Conservation (phyloP, 202 grass and related monocot species). For the Hordeum pubiflorum region DNA sequence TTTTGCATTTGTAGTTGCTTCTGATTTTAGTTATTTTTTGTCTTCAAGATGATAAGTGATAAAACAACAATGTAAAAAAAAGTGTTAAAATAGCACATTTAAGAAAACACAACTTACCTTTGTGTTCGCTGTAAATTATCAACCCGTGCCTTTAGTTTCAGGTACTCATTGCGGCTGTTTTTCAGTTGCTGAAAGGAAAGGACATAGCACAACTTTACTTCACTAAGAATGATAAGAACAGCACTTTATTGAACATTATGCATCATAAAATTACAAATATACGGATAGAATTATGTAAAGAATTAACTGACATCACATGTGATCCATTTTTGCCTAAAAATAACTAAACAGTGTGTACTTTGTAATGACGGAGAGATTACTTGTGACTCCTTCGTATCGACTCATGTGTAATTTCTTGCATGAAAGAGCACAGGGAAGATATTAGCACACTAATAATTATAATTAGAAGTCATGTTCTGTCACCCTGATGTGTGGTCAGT, state of each 20-base stretch:
- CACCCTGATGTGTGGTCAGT: not conserved
- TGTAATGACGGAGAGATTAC: not conserved
- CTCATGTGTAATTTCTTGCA: not conserved
- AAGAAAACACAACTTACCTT: constrained; percentile 34
- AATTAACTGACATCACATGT: not conserved
- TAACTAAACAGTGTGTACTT: not conserved
- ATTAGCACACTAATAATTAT: not conserved
- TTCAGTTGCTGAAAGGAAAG: constrained; percentile 49
- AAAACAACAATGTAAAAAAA: not conserved
- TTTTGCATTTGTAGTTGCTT: not conserved
- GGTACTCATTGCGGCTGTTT: constrained; percentile 65
- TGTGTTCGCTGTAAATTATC: constrained; percentile 69
- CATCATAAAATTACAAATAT: not conserved
- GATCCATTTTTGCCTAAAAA: not conserved
- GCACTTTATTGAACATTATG: not conserved
- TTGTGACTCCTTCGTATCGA: not conserved
- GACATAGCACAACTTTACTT: not conserved
- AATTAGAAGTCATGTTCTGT: not conserved
- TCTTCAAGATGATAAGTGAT: not conserved
- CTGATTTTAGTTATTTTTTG: not conserved
- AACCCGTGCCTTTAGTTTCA: constrained; percentile 55
- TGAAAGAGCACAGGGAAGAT: not conserved
- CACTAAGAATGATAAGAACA: not conserved
- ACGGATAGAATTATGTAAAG: not conserved
- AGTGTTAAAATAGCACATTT: not conserved